Percentiles rank a stretch among this genome's conserved stretches.
phyloP scores from a whole-genome alignment of 2,329 filamentous ascomycete genomes.

The Ceratocystis smalleyi region DNA sequence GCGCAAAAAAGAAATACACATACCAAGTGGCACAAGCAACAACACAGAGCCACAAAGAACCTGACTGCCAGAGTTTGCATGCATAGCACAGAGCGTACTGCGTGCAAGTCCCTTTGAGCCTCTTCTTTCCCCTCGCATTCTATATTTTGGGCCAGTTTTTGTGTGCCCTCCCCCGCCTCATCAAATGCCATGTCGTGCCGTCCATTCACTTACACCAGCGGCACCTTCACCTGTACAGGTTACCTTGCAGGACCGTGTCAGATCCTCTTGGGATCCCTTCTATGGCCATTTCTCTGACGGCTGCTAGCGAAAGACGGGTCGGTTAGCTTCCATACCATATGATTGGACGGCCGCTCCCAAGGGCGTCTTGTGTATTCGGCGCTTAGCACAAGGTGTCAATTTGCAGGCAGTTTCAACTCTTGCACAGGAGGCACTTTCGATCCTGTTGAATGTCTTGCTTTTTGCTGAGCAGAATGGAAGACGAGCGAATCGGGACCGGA shows the following conservation, averaged over 20 bases:
- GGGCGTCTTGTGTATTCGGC: not conserved
- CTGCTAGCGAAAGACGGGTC: not conserved
- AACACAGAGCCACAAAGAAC: not conserved
- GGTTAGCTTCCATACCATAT: not conserved
- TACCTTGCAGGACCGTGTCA: not conserved
- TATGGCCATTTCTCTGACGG: not conserved
- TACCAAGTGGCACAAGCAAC: not conserved
- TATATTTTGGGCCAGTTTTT: not conserved
- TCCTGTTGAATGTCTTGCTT: too few species aligned
- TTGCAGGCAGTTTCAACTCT: not conserved
- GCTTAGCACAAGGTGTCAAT: slow-evolving; percentile 1
- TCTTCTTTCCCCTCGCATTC: not conserved
- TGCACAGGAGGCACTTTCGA: not conserved
- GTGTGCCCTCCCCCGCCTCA: not conserved
- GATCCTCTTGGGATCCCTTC: not conserved
- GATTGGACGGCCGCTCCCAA: slow-evolving; percentile 2
- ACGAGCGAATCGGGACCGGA: too few species aligned
- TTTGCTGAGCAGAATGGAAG: too few species aligned
- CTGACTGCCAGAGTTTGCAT: not conserved
- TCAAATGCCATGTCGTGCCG: not conserved
- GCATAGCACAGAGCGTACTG: too few species aligned
- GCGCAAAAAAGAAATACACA: not conserved
- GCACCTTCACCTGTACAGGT: not conserved
- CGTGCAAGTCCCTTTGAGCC: too few species aligned
- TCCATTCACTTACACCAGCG: not conserved